Evolutionary conservation across 768 basidiomycete genomes (phyloP).

Genomic region (Lactarius indigo): DNA sequence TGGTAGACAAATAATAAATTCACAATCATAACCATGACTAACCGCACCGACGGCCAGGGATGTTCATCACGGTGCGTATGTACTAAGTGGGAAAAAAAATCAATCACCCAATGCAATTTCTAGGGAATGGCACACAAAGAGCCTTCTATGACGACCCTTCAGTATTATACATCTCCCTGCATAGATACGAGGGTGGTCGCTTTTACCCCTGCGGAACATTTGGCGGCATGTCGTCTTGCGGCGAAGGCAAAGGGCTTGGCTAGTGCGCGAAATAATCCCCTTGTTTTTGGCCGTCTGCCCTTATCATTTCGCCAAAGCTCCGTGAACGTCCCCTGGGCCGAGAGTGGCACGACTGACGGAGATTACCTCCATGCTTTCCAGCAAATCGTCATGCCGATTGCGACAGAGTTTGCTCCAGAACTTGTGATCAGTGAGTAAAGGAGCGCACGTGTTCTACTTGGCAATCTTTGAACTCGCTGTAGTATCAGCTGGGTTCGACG

Average conservation of each 20-base stretch:
- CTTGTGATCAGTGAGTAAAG: slow-evolving; percentile 81
- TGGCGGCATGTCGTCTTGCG: slow-evolving; percentile 82
- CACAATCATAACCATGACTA: slow-evolving; percentile 3
- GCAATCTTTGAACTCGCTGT: slow-evolving; percentile 4
- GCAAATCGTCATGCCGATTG: slow-evolving; percentile 93
- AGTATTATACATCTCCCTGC: slow-evolving; percentile 91
- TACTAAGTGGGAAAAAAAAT: neutral
- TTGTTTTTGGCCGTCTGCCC: slow-evolving; percentile 11
- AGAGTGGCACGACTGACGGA: slow-evolving; percentile 83
- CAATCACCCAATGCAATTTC: neutral
- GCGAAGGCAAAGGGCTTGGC: slow-evolving; percentile 79
- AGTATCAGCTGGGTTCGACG: slow-evolving; percentile 99
- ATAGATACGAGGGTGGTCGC: slow-evolving; percentile 86
- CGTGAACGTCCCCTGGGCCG: slow-evolving; percentile 96
- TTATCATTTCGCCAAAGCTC: slow-evolving; percentile 48
- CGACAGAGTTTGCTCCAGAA: slow-evolving; percentile 93
- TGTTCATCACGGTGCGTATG: slow-evolving; percentile 78
- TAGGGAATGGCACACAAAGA: slow-evolving; percentile 95
- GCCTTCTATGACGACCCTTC: slow-evolving; percentile 92
- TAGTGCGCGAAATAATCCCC: slow-evolving; percentile 51
- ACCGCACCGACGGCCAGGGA: slow-evolving; percentile 54
- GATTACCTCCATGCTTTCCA: slow-evolving; percentile 98
- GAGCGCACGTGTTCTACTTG: neutral
- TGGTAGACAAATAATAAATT: slow-evolving; percentile 58
- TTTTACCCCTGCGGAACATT: slow-evolving; percentile 95